phyloP scores from a whole-genome alignment of 306 rosid genomes.

The Prunus campanulata region DNA sequence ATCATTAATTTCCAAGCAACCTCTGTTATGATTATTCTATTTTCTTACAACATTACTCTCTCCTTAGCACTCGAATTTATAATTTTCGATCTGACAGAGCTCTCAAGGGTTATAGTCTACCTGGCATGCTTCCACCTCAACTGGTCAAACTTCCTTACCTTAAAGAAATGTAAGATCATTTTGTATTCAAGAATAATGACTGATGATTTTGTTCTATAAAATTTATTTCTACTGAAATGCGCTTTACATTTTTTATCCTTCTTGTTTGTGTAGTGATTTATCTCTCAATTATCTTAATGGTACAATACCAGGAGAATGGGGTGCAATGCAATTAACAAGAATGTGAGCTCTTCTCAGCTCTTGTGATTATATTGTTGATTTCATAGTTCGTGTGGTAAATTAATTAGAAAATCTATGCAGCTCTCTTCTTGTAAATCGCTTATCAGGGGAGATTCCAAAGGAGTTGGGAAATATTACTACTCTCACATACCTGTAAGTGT shows the following conservation, averaged over 20 bases:
- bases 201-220: background rate
- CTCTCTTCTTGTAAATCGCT: slow-evolving; percentile 67
- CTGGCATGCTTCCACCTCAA: slow-evolving; percentile 83
- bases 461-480: slow-evolving; percentile 62
- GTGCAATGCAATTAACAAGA: slow-evolving; percentile 39
- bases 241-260: background rate
- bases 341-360: slow-evolving; percentile 52
- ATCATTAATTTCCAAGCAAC: slow-evolving; percentile 1
- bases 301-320: slow-evolving; percentile 78
- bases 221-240: background rate
- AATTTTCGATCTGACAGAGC: slow-evolving; percentile 30
- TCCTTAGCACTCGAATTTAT: background rate
- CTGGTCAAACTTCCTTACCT: slow-evolving; percentile 78
- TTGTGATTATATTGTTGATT: slow-evolving; percentile 14
- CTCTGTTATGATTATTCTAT: background rate
- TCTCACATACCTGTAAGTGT: slow-evolving; percentile 60
- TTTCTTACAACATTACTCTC: background rate
- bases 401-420: slow-evolving; percentile 50
- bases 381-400: slow-evolving; percentile 19
- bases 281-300: slow-evolving; percentile 67
- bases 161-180: slow-evolving; percentile 51
- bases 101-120: slow-evolving; percentile 54
- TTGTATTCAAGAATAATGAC: slow-evolving; percentile 17
- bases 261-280: slow-evolving; percentile 49
- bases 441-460: slow-evolving; percentile 82